Percentiles rank a stretch among this genome's conserved stretches.
These are phyloP conservation scores for Lyophyllum semitale DNA, from an alignment of 768 basidiomycete genomes.

Conservation along the genomic window DNA sequence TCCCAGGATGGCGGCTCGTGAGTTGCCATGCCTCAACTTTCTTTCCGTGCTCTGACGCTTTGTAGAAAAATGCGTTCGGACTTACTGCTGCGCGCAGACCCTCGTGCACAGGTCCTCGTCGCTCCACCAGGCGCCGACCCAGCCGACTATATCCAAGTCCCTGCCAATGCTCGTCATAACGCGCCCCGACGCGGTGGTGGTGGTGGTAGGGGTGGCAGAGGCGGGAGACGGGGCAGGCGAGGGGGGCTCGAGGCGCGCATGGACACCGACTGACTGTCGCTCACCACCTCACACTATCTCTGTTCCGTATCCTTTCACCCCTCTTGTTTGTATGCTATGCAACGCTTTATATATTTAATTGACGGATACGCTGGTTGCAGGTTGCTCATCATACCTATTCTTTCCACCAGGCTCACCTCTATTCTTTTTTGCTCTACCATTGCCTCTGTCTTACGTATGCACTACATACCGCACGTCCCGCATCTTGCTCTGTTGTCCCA, in stretches of 20 bases:
- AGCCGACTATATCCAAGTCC: constrained; percentile 46
- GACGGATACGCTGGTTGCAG: not conserved
- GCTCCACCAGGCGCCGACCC: constrained; percentile 69
- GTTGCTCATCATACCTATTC: no score
- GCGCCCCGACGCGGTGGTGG: constrained; percentile 36
- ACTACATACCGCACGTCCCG: no score
- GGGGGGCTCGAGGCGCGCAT: constrained; percentile 44
- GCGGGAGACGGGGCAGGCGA: constrained; percentile 39
- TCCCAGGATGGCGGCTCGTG: constrained; percentile 52
- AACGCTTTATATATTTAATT: not conserved
- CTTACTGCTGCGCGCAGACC: constrained; percentile 58
- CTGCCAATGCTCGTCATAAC: constrained; percentile 26
- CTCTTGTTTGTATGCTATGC: not conserved
- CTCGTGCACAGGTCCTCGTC: constrained; percentile 69
- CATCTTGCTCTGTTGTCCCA: no score
- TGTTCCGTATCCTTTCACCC: not conserved
- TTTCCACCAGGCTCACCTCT: no score
- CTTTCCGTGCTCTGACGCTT: not conserved
- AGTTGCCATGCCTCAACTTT: constrained; percentile 26
- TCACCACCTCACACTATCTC: not conserved
- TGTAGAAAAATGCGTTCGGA: constrained; percentile 86
- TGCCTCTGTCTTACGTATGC: no score
- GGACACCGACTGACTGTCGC: constrained; percentile 50
- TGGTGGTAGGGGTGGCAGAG: constrained; percentile 37
- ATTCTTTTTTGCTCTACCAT: no score